Percentiles rank a stretch among this genome's conserved stretches.
Evolutionary conservation across 2,329 filamentous ascomycete genomes (phyloP).

Genomic region (Aspergillus persii): DNA sequence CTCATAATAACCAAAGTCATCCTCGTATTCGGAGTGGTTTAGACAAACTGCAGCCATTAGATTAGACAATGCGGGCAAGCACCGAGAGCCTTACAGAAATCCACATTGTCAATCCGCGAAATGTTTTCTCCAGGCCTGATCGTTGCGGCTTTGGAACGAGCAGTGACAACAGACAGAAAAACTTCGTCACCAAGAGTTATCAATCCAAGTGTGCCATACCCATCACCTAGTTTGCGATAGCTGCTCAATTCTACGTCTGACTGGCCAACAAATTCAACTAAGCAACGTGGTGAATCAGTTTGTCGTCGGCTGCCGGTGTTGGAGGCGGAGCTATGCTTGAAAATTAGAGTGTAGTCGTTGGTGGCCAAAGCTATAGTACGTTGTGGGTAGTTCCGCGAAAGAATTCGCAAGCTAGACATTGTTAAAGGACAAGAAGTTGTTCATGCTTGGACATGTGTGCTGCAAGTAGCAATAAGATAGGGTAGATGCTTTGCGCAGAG

Average conservation of each 20-base stretch:
- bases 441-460: neutral
- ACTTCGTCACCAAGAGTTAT: constrained; percentile 82
- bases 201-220: constrained; percentile 83
- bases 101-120: constrained; percentile 79
- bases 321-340: constrained; percentile 69
- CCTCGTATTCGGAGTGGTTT: constrained; percentile 81
- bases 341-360: constrained; percentile 74
- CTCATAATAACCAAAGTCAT: constrained; percentile 61
- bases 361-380: constrained; percentile 86
- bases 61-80: neutral
- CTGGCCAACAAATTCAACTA: constrained; percentile 77
- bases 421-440: neutral
- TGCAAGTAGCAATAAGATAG: too few relatives aligned
- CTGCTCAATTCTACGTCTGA: constrained; percentile 67
- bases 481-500: neutral
- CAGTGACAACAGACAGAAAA: constrained; percentile 86
- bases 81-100: constrained; percentile 60
- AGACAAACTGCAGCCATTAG: constrained; percentile 64
- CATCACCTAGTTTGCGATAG: constrained; percentile 74
- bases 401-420: constrained; percentile 67
- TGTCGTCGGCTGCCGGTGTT: constrained; percentile 43
- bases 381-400: constrained; percentile 82
- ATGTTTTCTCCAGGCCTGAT: constrained; percentile 85
- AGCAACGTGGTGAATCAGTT: constrained; percentile 59
- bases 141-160: constrained; percentile 73